Percentiles rank a stretch among this genome's conserved stretches.
phyloP scores from a whole-genome alignment of 2,329 filamentous ascomycete species.

The Plenodomus lindquistii region DNA sequence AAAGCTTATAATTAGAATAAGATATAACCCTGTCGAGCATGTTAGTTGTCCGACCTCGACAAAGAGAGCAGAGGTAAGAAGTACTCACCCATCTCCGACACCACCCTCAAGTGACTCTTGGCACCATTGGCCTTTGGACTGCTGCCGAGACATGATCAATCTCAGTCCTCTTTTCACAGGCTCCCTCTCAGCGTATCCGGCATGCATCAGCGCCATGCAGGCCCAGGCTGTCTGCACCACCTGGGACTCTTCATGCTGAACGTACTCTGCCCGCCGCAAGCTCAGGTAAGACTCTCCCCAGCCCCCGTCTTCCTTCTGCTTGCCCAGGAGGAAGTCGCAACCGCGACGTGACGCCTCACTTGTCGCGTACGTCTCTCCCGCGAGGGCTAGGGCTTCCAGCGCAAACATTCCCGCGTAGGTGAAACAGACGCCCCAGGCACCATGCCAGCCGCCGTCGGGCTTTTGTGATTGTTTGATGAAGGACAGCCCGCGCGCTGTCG shows the following conservation, averaged over 20 bases:
- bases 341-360: not conserved
- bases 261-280: not conserved
- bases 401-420: constrained; percentile 8
- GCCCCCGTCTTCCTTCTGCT: constrained; percentile 6
- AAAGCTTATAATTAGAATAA: constrained; percentile 7
- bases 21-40: no score
- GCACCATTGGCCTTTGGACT: constrained; percentile 2
- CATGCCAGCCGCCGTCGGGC: constrained; percentile 5
- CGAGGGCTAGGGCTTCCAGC: constrained; percentile 2
- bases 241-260: constrained; percentile 1
- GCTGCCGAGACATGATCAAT: constrained; percentile 2
- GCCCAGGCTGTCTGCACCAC: constrained; percentile 4
- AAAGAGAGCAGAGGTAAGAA: constrained; percentile 2
- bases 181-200: not conserved
- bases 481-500: not conserved
- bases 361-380: constrained; percentile 1
- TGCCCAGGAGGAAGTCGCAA: constrained; percentile 3
- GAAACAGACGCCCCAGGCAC: constrained; percentile 7
- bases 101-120: constrained; percentile 3
- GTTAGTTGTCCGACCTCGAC: no score
- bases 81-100: constrained; percentile 2
- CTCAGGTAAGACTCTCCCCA: constrained; percentile 6
- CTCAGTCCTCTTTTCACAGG: constrained; percentile 1
- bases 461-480: constrained; percentile 1
- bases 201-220: constrained; percentile 1